Percentiles rank a stretch among this genome's conserved stretches.
These are phyloP conservation scores for Didymella sp. DNA, from an alignment of 2,329 filamentous ascomycete genomes.

Conservation along the genomic window DNA sequence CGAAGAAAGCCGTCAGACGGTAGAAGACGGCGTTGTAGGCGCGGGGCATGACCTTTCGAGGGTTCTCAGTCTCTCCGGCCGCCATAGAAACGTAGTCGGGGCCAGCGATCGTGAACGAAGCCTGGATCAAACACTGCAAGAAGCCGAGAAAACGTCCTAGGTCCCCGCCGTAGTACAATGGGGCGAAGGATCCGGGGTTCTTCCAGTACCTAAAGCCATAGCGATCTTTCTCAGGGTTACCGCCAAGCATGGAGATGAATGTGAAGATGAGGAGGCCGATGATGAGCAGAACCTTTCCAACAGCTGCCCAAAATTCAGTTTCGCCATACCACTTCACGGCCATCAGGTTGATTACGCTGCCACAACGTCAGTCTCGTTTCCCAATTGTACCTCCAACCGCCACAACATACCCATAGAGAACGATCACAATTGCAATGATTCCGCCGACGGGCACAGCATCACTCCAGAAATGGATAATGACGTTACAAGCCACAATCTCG, in stretches of 20 bases:
- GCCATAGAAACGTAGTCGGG: conserved; percentile 60
- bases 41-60: conserved; percentile 65
- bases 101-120: conserved; percentile 56
- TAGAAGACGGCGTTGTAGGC: conserved; percentile 83
- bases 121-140: conserved; percentile 73
- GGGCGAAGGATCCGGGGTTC: conserved; percentile 72
- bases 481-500: conserved; percentile 63
- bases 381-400: not conserved
- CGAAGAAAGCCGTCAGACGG: conserved; percentile 76
- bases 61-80: conserved; percentile 57
- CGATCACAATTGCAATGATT: conserved; percentile 66
- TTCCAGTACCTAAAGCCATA: conserved; percentile 59
- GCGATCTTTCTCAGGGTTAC: conserved; percentile 69
- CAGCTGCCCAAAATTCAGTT: conserved; percentile 75
- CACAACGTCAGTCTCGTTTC: not conserved
- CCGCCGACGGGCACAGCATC: conserved; percentile 65
- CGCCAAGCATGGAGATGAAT: conserved; percentile 82
- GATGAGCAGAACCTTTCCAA: conserved; percentile 60
- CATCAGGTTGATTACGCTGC: conserved; percentile 70
- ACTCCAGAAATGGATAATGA: conserved; percentile 56
- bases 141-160: conserved; percentile 80
- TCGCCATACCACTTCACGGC: conserved; percentile 57
- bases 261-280: conserved; percentile 62
- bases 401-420: conserved; percentile 62
- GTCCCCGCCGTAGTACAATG: conserved; percentile 68